A percentile compares a stretch with the other conserved stretches of the same genome.
Conservation (phyloP, 495 filamentous ascomycete species). For the Glonium stellatum region DNA sequence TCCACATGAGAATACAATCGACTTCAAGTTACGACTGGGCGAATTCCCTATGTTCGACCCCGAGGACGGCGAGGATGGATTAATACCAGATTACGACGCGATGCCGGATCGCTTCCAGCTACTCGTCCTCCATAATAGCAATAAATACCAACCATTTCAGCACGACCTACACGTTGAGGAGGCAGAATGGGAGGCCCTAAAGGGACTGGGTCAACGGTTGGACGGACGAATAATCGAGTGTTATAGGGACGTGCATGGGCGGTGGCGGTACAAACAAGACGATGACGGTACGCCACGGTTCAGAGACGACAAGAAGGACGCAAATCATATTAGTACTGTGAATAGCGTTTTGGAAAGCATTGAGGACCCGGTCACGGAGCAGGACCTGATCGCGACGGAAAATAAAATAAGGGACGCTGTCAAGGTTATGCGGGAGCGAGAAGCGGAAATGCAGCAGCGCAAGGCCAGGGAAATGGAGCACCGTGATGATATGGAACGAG, state of each 20-base stretch:
- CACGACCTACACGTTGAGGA: conserved; percentile 59
- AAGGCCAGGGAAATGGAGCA: neutral
- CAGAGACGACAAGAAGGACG: conserved; percentile 83
- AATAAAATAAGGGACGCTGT: conserved; percentile 50
- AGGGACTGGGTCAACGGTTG: conserved; percentile 58
- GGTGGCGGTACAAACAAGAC: conserved; percentile 63
- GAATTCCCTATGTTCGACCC: conserved; percentile 68
- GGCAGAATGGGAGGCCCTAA: conserved; percentile 77
- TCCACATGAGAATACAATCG: conserved; percentile 82
- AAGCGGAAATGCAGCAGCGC: neutral
- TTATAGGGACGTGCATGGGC: conserved; percentile 59
- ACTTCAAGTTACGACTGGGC: conserved; percentile 69
- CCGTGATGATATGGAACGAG: neutral
- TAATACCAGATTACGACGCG: conserved; percentile 53
- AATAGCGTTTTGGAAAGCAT: conserved; percentile 78
- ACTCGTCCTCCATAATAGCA: conserved; percentile 47
- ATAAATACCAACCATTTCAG: conserved; percentile 55
- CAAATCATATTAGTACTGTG: conserved; percentile 78
- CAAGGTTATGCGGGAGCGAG: conserved; percentile 4
- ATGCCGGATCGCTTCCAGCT: conserved; percentile 48
- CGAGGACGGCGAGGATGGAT: conserved; percentile 40
- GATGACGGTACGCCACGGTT: conserved; percentile 55
- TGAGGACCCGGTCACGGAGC: conserved; percentile 59
- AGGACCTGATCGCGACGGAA: conserved; percentile 60
- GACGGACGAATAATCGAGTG: conserved; percentile 86